Conservation (phyloP, 2,329 filamentous ascomycete species). For the Amauroascus niger region DNA sequence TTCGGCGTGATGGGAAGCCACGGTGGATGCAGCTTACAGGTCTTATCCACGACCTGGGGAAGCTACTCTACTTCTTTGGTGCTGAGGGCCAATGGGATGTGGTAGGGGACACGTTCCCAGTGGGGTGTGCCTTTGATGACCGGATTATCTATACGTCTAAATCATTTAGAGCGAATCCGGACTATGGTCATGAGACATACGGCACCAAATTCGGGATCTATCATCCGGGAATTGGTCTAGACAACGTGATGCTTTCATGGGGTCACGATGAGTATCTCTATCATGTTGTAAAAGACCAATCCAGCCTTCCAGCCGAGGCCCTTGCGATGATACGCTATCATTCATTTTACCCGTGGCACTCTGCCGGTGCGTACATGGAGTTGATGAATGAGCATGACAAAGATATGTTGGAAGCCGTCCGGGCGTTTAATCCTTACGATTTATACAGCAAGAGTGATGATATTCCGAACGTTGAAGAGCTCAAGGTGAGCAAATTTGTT, state of each 20-base stretch:
- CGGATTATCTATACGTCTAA: slow-evolving; percentile 37
- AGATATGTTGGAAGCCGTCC: slow-evolving; percentile 66
- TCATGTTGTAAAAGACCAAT: slow-evolving; percentile 75
- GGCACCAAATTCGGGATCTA: slow-evolving; percentile 72
- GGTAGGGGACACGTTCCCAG: slow-evolving; percentile 53
- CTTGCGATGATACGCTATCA: slow-evolving; percentile 56
- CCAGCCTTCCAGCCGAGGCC: slow-evolving; percentile 65
- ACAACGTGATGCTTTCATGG: slow-evolving; percentile 85
- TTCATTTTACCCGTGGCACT: slow-evolving; percentile 45
- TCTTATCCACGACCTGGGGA: slow-evolving; percentile 41
- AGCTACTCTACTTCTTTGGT: slow-evolving; percentile 47
- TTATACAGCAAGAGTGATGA: slow-evolving; percentile 83
- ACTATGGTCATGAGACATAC: slow-evolving; percentile 63
- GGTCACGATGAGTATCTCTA: slow-evolving; percentile 51
- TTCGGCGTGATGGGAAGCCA: slow-evolving; percentile 59
- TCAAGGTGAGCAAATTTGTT: slow-evolving; percentile 50
- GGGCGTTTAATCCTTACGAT: slow-evolving; percentile 85
- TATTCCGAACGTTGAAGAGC: slow-evolving; percentile 61
- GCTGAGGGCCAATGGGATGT: slow-evolving; percentile 73
- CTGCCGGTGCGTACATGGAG: slow-evolving; percentile 65
- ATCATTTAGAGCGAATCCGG: slow-evolving; percentile 64
- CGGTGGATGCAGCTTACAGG: slow-evolving; percentile 42
- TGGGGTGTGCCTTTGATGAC: slow-evolving; percentile 23
- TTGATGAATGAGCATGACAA: slow-evolving; percentile 78
- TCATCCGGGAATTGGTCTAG: slow-evolving; percentile 62